Conservation (phyloP, 768 basidiomycete genomes). For the Amanita brunnescens region DNA sequence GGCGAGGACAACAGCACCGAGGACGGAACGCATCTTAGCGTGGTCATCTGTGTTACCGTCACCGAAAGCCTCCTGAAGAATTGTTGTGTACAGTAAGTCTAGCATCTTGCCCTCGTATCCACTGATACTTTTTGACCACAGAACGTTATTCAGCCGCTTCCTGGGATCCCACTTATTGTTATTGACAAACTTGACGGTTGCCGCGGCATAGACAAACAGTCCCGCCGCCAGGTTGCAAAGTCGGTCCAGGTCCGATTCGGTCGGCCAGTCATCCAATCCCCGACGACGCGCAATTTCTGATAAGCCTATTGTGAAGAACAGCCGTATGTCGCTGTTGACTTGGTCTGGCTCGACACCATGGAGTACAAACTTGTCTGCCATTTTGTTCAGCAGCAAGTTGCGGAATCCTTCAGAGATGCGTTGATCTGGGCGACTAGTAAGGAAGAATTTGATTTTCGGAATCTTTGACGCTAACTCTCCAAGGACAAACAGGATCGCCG, state of each 20-base stretch:
- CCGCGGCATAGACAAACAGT: not conserved
- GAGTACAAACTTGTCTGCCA: not conserved
- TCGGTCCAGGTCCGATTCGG: not conserved
- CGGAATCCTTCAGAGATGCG: not conserved
- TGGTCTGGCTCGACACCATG: not conserved
- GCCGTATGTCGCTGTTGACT: not conserved
- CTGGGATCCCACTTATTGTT: not conserved
- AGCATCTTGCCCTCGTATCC: constrained; percentile 16
- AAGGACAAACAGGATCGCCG: not conserved
- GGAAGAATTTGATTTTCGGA: not conserved
- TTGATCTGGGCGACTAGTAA: not conserved
- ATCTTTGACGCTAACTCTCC: not conserved
- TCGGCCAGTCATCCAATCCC: not conserved
- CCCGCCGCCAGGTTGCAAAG: not conserved
- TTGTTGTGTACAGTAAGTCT: not conserved
- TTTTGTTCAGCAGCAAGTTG: too few species aligned
- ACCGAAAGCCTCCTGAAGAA: not conserved
- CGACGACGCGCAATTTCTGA: not conserved
- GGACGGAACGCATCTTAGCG: not conserved
- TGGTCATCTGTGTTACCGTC: not conserved
- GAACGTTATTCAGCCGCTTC: not conserved
- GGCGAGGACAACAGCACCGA: not conserved
- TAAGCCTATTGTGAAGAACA: not conserved
- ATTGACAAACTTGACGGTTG: not conserved
- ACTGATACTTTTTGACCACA: constrained; percentile 23